Conservation (phyloP, 257 asterid species). For the Thymus mandschuricus region DNA sequence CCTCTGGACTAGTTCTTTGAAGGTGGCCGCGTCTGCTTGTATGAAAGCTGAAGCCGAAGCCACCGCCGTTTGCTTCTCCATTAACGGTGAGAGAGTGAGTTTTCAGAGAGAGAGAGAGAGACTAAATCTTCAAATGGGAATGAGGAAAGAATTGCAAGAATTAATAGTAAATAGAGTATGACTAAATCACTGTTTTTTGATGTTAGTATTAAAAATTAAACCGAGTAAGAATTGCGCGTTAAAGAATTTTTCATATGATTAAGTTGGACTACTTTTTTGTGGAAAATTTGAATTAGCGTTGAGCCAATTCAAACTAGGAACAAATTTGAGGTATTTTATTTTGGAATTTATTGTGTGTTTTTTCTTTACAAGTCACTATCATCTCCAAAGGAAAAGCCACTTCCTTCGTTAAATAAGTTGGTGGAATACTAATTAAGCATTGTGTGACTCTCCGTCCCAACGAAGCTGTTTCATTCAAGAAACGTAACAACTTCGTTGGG, state of each 20-base stretch:
- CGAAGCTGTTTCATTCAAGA: no score
- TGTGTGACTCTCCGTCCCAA: no score
- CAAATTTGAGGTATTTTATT: background rate
- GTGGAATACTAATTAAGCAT: no score
- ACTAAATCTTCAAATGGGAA: background rate
- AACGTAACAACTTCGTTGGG: no score
- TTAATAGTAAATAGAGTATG: constrained; percentile 10
- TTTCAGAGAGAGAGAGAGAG: background rate
- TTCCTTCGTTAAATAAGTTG: no score
- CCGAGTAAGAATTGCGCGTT: constrained; percentile 22
- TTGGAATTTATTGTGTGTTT: background rate
- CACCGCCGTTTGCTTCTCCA: constrained; percentile 13
- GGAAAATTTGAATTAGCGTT: constrained; percentile 19
- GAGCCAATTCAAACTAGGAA: constrained; percentile 18
- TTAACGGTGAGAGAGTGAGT: background rate
- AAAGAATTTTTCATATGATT: constrained; percentile 23
- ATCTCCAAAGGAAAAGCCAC: no score
- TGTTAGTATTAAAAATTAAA: background rate
- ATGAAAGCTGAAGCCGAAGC: constrained; percentile 19
- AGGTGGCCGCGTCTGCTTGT: constrained; percentile 37
- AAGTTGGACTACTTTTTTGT: constrained; percentile 19
- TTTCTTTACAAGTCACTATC: background rate
- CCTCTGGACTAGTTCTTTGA: constrained; percentile 38
- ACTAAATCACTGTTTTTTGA: background rate
- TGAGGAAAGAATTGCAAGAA: constrained; percentile 1